Percentiles rank a stretch among this genome's conserved stretches.
Evolutionary conservation across 495 filamentous ascomycete genomes (phyloP).

Genomic region (Penicillium crystallinum): DNA sequence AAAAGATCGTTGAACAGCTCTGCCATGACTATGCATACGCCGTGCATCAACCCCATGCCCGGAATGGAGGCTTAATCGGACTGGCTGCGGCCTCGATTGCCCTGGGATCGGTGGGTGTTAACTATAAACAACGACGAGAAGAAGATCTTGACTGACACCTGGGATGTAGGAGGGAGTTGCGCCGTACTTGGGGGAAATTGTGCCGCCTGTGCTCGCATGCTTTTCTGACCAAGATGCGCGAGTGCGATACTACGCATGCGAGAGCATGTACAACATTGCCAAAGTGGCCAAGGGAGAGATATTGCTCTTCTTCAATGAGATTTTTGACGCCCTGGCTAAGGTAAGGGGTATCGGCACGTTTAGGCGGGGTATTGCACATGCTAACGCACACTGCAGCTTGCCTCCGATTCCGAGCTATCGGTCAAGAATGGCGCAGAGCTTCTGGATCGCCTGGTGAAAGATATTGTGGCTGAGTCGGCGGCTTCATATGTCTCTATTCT

Average conservation of each 20-base stretch:
- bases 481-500: constrained; percentile 91
- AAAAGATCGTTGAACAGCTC: constrained; percentile 87
- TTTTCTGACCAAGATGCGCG: constrained; percentile 98
- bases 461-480: constrained; percentile 95
- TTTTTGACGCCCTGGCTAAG: constrained; percentile 96
- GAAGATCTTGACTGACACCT: constrained; percentile 19
- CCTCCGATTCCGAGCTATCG: constrained; percentile 91
- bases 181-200: constrained; percentile 83
- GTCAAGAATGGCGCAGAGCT: constrained; percentile 99
- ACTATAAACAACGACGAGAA: background rate
- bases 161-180: constrained; percentile 71
- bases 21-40: constrained; percentile 98
- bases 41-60: constrained; percentile 92
- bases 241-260: constrained; percentile 97
- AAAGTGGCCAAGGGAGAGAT: constrained; percentile 99
- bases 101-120: constrained; percentile 71
- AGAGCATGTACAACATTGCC: constrained; percentile 99
- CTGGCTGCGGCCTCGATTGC: constrained; percentile 96
- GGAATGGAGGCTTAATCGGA: constrained; percentile 95
- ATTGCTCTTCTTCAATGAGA: constrained; percentile 91
- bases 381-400: constrained; percentile 55
- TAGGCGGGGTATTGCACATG: background rate
- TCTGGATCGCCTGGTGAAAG: constrained; percentile 92
- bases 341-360: constrained; percentile 41
- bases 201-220: constrained; percentile 96